Evolutionary conservation across 1,139 yeast genomes (phyloP), one percentile per base, ranked within the genome.

Genomic region (Blastobotrys malaysiensis): DNA sequence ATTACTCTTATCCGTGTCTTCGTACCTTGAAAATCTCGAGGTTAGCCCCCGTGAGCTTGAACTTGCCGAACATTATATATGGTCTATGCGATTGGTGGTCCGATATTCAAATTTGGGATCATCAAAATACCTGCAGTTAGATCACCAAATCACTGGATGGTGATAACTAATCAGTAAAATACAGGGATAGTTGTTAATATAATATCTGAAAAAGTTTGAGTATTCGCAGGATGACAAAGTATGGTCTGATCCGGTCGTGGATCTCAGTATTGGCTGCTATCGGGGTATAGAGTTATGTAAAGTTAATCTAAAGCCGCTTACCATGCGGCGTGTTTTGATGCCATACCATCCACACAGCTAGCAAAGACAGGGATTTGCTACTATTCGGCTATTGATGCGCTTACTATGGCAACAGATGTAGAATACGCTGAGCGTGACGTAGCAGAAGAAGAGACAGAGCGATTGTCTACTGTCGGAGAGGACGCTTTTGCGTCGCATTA

Each of bases 11-110:
- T 14, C 3, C 5, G 36, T 76, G 84, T 57, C n/a, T n/a, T n/a
- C n/a, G n/a, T 74, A 80, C 84, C 69, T 86, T 80, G 57, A 80
- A 82, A 1, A 88, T 82, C 66, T 86, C 93, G 61, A 86, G 76
- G 58, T 67, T 68, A 7, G 71, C 69, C 14, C 69, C 68, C 19
- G 55, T 59, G 39, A 67, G 64, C 48, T 60, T 63, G 55, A 63
- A 57, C 20, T 49, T 51, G 44, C 53, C 36, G 39, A 56, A 54
- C 53, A 50, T 61, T 39, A 44, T 61, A 27, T 22, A 19, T 59
- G 22, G 13, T 26, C 31, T 14, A 24, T 24, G 21, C 43, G 20
- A 24, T 21, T 36, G 7, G 45, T 43, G 47, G 31, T 45, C 27
- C 20, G 16, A 18, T 14, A n/a, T n/a, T 27, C 5, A 20, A 43